Percentiles rank a stretch among this genome's conserved stretches.
phyloP scores from a whole-genome alignment of 148 eudicot species.

The Silene conica region DNA sequence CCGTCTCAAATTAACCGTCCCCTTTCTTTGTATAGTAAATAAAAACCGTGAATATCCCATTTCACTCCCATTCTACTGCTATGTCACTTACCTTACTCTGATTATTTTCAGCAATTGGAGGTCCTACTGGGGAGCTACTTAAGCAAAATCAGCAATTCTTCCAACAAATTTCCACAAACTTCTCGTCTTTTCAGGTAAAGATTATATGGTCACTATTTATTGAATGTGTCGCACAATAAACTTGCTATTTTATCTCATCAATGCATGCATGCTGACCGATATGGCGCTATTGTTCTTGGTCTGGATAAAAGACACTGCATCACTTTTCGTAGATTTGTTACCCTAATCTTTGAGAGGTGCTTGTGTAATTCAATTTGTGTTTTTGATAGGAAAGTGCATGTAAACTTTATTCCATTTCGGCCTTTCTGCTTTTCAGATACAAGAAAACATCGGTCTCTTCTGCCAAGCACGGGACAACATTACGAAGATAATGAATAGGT shows the following conservation, averaged over 20 bases:
- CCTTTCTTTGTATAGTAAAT: no score
- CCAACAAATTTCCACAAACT: conserved; percentile 73
- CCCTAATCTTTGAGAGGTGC: neutral
- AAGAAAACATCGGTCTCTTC: conserved; percentile 68
- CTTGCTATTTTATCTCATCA: neutral
- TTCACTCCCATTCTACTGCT: no score
- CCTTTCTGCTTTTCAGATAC: conserved; percentile 35
- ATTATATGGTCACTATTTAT: neutral
- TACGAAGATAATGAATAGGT: conserved; percentile 67
- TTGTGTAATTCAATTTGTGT: neutral
- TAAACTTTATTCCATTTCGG: conserved; percentile 1
- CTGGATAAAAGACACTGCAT: neutral
- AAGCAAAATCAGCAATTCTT: conserved; percentile 78
- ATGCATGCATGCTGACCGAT: neutral
- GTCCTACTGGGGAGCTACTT: conserved; percentile 76
- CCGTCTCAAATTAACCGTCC: no score
- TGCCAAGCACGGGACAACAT: conserved; percentile 71
- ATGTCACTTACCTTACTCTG: neutral
- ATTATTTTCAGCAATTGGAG: conserved; percentile 81
- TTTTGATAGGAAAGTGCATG: conserved; percentile 4
- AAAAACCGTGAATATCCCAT: no score
- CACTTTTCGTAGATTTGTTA: neutral
- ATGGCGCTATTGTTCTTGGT: neutral
- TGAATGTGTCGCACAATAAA: neutral
- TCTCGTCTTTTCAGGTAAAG: conserved; percentile 62